A percentile compares a stretch with the other conserved stretches of the same genome.
Evolutionary conservation across 495 filamentous ascomycete genomes (phyloP).

Genomic region (Hypoxylon rickii): DNA sequence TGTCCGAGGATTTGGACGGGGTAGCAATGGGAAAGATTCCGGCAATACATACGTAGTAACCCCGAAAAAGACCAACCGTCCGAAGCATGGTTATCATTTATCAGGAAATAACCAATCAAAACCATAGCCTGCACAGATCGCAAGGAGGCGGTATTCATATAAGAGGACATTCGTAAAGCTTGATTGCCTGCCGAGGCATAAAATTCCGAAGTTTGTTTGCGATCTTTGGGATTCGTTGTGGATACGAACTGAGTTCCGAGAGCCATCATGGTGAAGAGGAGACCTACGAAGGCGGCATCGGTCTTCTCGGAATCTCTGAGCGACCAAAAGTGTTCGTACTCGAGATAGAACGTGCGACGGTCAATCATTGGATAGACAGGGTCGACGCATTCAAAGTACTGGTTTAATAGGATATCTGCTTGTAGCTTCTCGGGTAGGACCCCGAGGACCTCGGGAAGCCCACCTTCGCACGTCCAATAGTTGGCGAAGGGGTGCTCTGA

Average conservation of each 20-base stretch:
- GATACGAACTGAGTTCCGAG: conserved; percentile 74
- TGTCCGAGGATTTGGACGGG: background rate
- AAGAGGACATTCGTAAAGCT: conserved; percentile 67
- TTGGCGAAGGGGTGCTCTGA: conserved; percentile 72
- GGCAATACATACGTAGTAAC: conserved; percentile 20
- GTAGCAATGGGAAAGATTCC: background rate
- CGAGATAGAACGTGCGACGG: conserved; percentile 65
- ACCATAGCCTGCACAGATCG: conserved; percentile 76
- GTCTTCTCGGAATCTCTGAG: conserved; percentile 54
- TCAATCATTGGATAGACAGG: conserved; percentile 76
- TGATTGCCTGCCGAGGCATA: conserved; percentile 76
- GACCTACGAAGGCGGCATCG: conserved; percentile 65
- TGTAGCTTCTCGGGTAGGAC: conserved; percentile 72
- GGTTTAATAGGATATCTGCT: conserved; percentile 68
- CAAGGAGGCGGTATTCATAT: conserved; percentile 67
- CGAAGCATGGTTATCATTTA: conserved; percentile 77
- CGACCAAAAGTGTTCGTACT: conserved; percentile 74
- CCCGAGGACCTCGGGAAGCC: conserved; percentile 69
- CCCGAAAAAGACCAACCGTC: conserved; percentile 78
- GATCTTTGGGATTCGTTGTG: conserved; percentile 56
- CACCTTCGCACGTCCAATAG: conserved; percentile 77
- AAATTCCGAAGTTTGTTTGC: conserved; percentile 73
- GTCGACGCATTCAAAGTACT: conserved; percentile 76
- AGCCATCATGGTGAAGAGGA: conserved; percentile 71
- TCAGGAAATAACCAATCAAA: conserved; percentile 72